Conservation (phyloP, 352 stramenopile species). For the Phytophthora syringae region DNA sequence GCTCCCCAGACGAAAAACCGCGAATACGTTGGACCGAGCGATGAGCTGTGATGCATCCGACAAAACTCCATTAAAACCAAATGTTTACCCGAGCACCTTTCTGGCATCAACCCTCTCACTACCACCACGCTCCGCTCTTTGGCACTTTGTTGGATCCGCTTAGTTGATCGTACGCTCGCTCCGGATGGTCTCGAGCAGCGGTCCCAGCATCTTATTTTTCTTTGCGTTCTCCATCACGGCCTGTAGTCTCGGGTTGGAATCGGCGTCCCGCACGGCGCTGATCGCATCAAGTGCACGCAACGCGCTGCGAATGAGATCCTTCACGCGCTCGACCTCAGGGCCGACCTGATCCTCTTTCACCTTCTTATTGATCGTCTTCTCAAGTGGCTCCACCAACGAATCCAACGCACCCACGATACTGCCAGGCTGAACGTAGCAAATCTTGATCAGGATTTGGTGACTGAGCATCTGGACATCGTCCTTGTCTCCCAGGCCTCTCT, state of each 20-base stretch:
- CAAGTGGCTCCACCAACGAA: slow-evolving; percentile 91
- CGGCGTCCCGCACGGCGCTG: slow-evolving; percentile 70
- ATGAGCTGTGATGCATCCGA: slow-evolving; percentile 53
- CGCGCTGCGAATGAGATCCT: slow-evolving; percentile 96
- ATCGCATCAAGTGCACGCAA: slow-evolving; percentile 89
- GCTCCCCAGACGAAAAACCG: not conserved
- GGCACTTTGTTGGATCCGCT: slow-evolving; percentile 6
- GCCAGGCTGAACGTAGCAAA: slow-evolving; percentile 84
- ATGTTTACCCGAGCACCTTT: slow-evolving; percentile 7
- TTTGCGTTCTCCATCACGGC: slow-evolving; percentile 68
- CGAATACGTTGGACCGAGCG: not conserved
- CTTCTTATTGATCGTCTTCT: slow-evolving; percentile 97
- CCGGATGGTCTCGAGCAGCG: slow-evolving; percentile 70
- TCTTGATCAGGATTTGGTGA: slow-evolving; percentile 97
- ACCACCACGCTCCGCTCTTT: not conserved
- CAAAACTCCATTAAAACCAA: not conserved
- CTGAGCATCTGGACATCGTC: slow-evolving; percentile 97
- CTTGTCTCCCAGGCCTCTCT: slow-evolving; percentile 91
- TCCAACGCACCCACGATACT: slow-evolving; percentile 89
- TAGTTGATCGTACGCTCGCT: slow-evolving; percentile 53
- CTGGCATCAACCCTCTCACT: slow-evolving; percentile 10
- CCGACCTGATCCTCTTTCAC: slow-evolving; percentile 96
- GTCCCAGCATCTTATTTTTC: slow-evolving; percentile 68
- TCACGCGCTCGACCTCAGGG: slow-evolving; percentile 95
- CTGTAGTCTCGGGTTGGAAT: slow-evolving; percentile 78